These are phyloP conservation scores for Fragaria ananassa DNA, from an alignment of 306 rosid species.

Conservation along the genomic window DNA sequence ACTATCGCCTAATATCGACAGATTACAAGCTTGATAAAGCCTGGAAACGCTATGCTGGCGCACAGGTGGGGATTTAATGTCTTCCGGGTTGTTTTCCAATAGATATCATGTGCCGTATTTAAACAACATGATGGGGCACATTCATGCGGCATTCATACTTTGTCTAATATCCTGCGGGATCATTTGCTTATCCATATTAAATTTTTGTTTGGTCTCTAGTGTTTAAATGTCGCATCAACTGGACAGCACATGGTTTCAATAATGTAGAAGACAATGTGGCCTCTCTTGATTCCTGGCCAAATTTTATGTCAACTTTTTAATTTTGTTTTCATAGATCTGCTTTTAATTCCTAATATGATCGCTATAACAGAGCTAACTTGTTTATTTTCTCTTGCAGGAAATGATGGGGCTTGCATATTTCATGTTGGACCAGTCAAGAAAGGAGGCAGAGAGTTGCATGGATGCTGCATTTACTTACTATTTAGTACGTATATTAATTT, in stretches of 20 bases:
- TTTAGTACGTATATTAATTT: slow-evolving; percentile 50
- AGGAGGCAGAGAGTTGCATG: slow-evolving; percentile 99
- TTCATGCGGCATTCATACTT: neutral
- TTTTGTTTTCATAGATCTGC: neutral
- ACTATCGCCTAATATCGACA: slow-evolving; percentile 90
- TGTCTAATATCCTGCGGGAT: neutral
- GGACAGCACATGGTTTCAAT: neutral
- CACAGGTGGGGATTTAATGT: slow-evolving; percentile 51
- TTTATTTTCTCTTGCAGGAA: slow-evolving; percentile 60
- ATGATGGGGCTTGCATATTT: slow-evolving; percentile 95
- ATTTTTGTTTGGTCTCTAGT: neutral
- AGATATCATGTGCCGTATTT: neutral
- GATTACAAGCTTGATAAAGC: slow-evolving; percentile 99
- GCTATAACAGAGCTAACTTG: slow-evolving; percentile 18
- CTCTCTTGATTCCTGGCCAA: neutral
- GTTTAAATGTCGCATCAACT: neutral
- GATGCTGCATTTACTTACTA: slow-evolving; percentile 93
- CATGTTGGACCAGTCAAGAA: slow-evolving; percentile 88
- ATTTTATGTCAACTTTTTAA: neutral
- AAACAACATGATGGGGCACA: neutral
- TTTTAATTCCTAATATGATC: slow-evolving; percentile 11
- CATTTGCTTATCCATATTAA: neutral
- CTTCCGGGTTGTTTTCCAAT: neutral
- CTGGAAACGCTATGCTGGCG: slow-evolving; percentile 97
- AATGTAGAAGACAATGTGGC: neutral